Percentiles rank a stretch among this genome's conserved stretches.
phyloP scores from a whole-genome alignment of 768 basidiomycete species.

The Boletus sp. region DNA sequence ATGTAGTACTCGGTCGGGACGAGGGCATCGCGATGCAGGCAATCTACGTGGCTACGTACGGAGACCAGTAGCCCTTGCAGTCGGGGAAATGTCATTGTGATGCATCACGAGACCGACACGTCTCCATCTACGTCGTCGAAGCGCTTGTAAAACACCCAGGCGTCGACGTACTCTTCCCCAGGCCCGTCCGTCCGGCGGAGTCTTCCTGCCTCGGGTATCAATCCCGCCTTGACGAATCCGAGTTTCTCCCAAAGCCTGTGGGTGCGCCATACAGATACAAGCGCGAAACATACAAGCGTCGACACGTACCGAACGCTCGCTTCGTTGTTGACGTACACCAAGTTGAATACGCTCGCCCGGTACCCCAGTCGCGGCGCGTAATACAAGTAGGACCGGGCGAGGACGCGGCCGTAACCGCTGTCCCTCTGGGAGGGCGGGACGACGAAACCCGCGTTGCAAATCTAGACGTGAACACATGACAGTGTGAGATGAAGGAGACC shows the following conservation, averaged over 20 bases:
- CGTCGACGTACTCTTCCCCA: slow-evolving; percentile 88
- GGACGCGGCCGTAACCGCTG: slow-evolving; percentile 61
- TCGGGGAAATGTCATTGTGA: not conserved
- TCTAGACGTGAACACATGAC: slow-evolving; percentile 38
- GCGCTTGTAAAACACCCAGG: slow-evolving; percentile 79
- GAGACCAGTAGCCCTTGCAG: not conserved
- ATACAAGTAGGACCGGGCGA: slow-evolving; percentile 77
- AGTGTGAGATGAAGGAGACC: not conserved
- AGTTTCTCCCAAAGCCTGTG: slow-evolving; percentile 79
- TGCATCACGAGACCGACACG: not conserved
- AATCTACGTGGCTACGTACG: not conserved
- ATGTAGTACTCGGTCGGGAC: not conserved
- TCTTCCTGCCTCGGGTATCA: slow-evolving; percentile 74
- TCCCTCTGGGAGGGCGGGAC: slow-evolving; percentile 64
- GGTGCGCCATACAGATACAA: not conserved
- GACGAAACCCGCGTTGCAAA: slow-evolving; percentile 90
- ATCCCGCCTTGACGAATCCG: slow-evolving; percentile 75
- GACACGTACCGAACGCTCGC: slow-evolving; percentile 62
- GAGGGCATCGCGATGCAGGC: not conserved
- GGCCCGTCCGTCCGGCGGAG: slow-evolving; percentile 62
- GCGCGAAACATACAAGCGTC: not conserved
- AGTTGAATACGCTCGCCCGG: slow-evolving; percentile 82
- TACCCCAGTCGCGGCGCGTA: slow-evolving; percentile 81
- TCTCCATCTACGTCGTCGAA: slow-evolving; percentile 43
- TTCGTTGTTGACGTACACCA: slow-evolving; percentile 83